phyloP scores from a whole-genome alignment of 192 early-diverging fungal genomes.

The Physocladia obscura region DNA sequence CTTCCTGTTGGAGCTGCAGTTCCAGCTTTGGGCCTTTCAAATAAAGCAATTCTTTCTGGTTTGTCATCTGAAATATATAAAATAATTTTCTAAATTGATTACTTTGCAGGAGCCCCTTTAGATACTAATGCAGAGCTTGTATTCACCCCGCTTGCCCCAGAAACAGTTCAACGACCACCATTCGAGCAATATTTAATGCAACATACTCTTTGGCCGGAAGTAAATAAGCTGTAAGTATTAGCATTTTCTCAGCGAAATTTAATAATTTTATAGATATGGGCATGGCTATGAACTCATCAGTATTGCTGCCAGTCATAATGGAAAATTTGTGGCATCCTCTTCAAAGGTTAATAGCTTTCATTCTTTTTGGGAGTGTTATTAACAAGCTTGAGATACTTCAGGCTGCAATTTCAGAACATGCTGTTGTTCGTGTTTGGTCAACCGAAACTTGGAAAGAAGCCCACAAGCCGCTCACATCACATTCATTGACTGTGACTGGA shows the following conservation, averaged over 20 bases:
- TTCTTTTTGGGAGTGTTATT: not conserved
- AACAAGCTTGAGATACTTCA: conserved; percentile 9
- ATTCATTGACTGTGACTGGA: conserved; percentile 81
- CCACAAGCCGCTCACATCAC: conserved; percentile 56
- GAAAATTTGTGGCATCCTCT: conserved; percentile 70
- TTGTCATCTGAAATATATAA: not conserved
- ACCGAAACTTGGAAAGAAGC: conserved; percentile 71
- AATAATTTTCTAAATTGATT: not conserved
- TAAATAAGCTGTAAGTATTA: conserved; percentile 75
- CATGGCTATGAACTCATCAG: conserved; percentile 90
- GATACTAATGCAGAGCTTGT: conserved; percentile 28
- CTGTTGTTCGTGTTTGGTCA: conserved; percentile 69
- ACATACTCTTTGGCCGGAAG: conserved; percentile 94
- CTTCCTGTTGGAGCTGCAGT: conserved; percentile 76
- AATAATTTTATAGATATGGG: conserved; percentile 64
- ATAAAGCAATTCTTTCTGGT: conserved; percentile 75
- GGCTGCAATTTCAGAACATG: conserved; percentile 72
- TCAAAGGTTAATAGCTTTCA: conserved; percentile 59
- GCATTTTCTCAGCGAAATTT: too few species aligned
- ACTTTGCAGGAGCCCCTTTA: conserved; percentile 12
- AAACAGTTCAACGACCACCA: conserved; percentile 59
- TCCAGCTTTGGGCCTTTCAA: conserved; percentile 91
- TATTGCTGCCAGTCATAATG: conserved; percentile 71
- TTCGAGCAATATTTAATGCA: conserved; percentile 87
- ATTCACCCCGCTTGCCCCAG: conserved; percentile 11